phyloP scores from a whole-genome alignment of 441 rosid species.

The Jatropha podagrica region DNA sequence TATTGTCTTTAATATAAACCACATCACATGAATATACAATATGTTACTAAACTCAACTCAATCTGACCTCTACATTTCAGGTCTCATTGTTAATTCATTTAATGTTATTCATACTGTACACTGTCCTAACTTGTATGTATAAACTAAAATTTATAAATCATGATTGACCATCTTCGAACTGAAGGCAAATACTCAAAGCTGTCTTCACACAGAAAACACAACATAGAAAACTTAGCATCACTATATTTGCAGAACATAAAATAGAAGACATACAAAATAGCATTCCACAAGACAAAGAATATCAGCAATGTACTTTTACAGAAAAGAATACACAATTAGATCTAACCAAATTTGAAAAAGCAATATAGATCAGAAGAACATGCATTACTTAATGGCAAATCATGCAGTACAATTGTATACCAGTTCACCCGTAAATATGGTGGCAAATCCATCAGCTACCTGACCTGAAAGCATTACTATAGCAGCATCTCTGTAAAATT shows the following conservation, averaged over 20 bases:
- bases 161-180: too few species aligned
- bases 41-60: too few species aligned
- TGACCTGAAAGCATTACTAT: slow-evolving; percentile 92
- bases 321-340: neutral
- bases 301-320: neutral
- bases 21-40: too few species aligned
- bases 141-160: too few species aligned
- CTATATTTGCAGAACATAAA: slow-evolving; percentile 1
- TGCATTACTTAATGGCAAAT: neutral
- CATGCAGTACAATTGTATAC: slow-evolving; percentile 34
- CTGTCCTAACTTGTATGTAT: too few species aligned
- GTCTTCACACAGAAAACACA: too few species aligned
- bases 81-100: too few species aligned
- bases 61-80: too few species aligned
- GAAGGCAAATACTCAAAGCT: too few species aligned
- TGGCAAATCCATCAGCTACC: slow-evolving; percentile 87
- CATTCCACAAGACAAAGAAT: neutral
- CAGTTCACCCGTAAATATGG: slow-evolving; percentile 85
- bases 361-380: neutral
- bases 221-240: neutral
- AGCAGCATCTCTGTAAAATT: slow-evolving; percentile 75
- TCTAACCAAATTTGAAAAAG: neutral
- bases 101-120: too few species aligned
- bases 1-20: neutral
- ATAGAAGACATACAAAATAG: neutral